These are phyloP conservation scores for Clonostachys sp. DNA, from an alignment of 2,329 filamentous ascomycete species.

Conservation along the genomic window DNA sequence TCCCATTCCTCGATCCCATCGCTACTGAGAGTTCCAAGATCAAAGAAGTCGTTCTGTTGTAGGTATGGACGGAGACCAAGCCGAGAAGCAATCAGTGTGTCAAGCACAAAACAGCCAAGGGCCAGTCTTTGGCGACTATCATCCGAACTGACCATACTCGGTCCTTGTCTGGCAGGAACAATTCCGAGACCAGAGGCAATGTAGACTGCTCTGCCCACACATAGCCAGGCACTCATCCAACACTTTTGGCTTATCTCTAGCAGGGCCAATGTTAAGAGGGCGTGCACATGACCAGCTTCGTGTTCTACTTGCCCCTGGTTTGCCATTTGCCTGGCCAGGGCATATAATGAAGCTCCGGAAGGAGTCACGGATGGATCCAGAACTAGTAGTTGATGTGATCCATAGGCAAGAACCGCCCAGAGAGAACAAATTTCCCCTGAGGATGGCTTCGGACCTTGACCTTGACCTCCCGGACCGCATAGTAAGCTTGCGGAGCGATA, in stretches of 20 bases:
- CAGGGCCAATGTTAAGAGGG: slow-evolving; percentile 2
- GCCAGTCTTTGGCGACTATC: not conserved
- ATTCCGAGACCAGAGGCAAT: too few relatives aligned
- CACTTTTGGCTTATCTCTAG: not conserved
- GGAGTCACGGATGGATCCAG: too few relatives aligned
- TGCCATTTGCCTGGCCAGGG: too few relatives aligned
- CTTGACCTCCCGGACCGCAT: not conserved
- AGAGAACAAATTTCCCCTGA: not conserved
- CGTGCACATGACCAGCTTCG: slow-evolving; percentile 2
- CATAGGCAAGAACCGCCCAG: slow-evolving; percentile 5
- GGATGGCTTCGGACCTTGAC: not conserved
- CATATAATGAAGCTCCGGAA: too few relatives aligned
- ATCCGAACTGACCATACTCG: not conserved
- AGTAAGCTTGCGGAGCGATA: slow-evolving; percentile 1
- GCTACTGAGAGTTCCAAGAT: not conserved
- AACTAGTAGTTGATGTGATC: not conserved
- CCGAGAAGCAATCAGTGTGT: slow-evolving; percentile 3
- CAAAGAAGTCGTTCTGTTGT: not conserved
- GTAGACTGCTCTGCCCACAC: slow-evolving; percentile 3
- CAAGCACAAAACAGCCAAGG: slow-evolving; percentile 4
- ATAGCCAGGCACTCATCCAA: slow-evolving; percentile 3
- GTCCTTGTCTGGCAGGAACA: too few relatives aligned
- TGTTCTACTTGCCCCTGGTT: not conserved
- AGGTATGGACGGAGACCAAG: slow-evolving; percentile 2
- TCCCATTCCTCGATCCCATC: slow-evolving; percentile 2